Percentiles rank a stretch among this genome's conserved stretches.
Evolutionary conservation across 2,329 filamentous ascomycete species (phyloP).

Genomic region (Myriangium duriaei): DNA sequence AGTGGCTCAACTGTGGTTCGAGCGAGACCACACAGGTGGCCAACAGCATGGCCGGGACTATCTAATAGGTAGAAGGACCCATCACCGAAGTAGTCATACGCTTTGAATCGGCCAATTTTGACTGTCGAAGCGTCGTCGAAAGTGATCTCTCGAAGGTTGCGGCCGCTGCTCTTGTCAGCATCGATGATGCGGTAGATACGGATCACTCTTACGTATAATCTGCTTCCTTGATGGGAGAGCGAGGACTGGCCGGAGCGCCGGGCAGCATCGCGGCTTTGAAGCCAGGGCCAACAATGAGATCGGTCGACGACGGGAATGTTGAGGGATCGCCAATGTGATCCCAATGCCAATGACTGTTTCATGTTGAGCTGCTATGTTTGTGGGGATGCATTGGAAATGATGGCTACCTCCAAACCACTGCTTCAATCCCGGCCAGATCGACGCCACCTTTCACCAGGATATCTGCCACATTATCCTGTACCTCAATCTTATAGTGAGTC

Average conservation of each 20-base stretch:
- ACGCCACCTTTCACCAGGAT: slow-evolving; percentile 26
- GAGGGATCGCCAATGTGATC: slow-evolving; percentile 29
- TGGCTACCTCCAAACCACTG: slow-evolving; percentile 30
- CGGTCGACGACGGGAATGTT: slow-evolving; percentile 30
- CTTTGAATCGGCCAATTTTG: slow-evolving; percentile 33
- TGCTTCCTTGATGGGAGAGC: slow-evolving; percentile 29
- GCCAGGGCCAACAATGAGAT: slow-evolving; percentile 36
- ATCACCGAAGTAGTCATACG: slow-evolving; percentile 43
- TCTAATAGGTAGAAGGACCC: slow-evolving; percentile 45
- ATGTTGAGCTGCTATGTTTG: too few relatives aligned
- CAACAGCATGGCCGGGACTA: slow-evolving; percentile 39
- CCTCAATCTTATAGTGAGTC: slow-evolving; percentile 15
- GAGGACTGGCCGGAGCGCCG: slow-evolving; percentile 30
- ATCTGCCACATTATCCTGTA: slow-evolving; percentile 20
- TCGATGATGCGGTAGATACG: slow-evolving; percentile 14
- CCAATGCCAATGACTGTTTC: slow-evolving; percentile 18
- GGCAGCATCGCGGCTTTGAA: slow-evolving; percentile 32
- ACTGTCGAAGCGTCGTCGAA: too few relatives aligned
- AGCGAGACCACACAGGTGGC: slow-evolving; percentile 38
- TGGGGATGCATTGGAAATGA: too few relatives aligned
- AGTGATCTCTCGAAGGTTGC: too few relatives aligned
- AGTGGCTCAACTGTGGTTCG: slow-evolving; percentile 24
- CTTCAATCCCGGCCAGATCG: slow-evolving; percentile 22
- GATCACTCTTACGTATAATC: slow-evolving; percentile 29
- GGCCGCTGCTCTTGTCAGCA: slow-evolving; percentile 17